phyloP scores from a whole-genome alignment of 257 asterid genomes.

The Cruciata laevipes region DNA sequence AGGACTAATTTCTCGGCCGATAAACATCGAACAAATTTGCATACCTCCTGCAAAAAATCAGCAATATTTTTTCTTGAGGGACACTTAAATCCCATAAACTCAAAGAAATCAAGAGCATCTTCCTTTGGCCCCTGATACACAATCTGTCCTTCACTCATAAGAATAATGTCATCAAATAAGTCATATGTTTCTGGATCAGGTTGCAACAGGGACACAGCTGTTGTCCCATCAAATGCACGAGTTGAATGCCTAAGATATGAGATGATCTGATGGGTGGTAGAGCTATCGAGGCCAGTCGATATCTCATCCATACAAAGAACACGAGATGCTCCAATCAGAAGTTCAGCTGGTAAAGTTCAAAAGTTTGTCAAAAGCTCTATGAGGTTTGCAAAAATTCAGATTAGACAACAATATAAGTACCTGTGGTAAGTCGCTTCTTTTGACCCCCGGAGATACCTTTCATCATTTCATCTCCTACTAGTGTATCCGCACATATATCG shows the following conservation, averaged over 20 bases:
- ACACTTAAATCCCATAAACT: constrained; percentile 70
- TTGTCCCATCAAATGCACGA: constrained; percentile 68
- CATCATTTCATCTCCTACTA: constrained; percentile 93
- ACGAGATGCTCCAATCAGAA: constrained; percentile 70
- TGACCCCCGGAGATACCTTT: constrained; percentile 97
- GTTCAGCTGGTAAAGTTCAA: constrained; percentile 54
- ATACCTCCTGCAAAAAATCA: constrained; percentile 92
- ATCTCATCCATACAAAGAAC: constrained; percentile 90
- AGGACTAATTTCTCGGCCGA: constrained; percentile 4
- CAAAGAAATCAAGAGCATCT: constrained; percentile 64
- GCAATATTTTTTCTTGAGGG: constrained; percentile 89
- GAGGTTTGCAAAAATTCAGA: constrained; percentile 25
- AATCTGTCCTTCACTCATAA: constrained; percentile 79
- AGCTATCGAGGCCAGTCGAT: constrained; percentile 90
- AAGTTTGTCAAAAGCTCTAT: not conserved
- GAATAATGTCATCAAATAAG: constrained; percentile 79
- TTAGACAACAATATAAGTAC: constrained; percentile 29
- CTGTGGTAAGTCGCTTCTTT: constrained; percentile 84
- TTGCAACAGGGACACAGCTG: constrained; percentile 73
- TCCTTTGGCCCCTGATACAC: constrained; percentile 85
- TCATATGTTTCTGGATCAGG: constrained; percentile 94
- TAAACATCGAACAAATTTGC: constrained; percentile 16
- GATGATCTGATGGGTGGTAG: constrained; percentile 75
- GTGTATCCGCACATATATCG: constrained; percentile 78
- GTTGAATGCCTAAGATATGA: constrained; percentile 69